Percentiles rank a stretch among this genome's conserved stretches.
These are phyloP conservation scores for Senna tora DNA, from an alignment of 306 rosid genomes.

Conservation along the genomic window DNA sequence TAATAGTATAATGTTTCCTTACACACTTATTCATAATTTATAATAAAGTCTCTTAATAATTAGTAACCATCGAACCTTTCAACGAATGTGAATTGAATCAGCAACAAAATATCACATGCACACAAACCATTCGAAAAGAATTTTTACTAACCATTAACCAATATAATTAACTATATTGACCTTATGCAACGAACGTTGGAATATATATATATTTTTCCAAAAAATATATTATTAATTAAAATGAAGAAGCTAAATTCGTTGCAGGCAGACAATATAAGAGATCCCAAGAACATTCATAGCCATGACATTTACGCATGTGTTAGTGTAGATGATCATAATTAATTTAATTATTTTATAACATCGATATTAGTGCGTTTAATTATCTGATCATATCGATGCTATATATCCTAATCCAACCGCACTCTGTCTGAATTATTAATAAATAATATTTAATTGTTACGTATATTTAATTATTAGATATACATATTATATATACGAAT, in stretches of 20 bases:
- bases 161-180: conserved; percentile 18
- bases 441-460: too few species aligned
- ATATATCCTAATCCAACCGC: neutral
- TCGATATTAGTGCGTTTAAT: too few species aligned
- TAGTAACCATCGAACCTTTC: neutral
- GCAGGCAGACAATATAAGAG: conserved; percentile 28
- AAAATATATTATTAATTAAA: neutral
- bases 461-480: too few species aligned
- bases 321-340: neutral
- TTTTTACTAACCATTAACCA: neutral
- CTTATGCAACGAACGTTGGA: conserved; percentile 36
- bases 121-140: neutral
- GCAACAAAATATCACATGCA: too few species aligned
- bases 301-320: conserved; percentile 3
- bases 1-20: too few species aligned
- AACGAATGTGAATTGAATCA: conserved; percentile 29
- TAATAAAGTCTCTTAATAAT: neutral
- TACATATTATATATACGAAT: conserved; percentile 32
- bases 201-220: neutral
- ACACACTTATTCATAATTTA: too few species aligned
- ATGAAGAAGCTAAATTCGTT: conserved; percentile 32
- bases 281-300: conserved; percentile 41
- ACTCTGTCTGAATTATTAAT: neutral
- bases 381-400: neutral
- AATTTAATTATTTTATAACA: neutral